A percentile compares a stretch with the other conserved stretches of the same genome.
Conservation (phyloP, 1,139 yeast genomes). For the Protomyces inouyei region DNA sequence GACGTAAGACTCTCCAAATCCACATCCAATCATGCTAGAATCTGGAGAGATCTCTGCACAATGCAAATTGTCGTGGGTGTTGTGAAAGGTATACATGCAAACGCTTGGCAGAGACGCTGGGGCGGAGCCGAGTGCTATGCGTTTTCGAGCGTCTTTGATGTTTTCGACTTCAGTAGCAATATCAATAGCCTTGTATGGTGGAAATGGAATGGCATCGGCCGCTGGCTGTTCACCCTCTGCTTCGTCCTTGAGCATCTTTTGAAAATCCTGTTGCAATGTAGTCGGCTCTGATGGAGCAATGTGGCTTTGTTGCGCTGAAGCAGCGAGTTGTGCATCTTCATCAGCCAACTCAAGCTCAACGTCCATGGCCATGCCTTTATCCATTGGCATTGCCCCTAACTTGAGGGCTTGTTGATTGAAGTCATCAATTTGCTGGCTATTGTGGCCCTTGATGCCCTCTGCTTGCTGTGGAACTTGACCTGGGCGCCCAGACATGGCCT, state of each 20-base stretch:
- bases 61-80: constrained; percentile 75
- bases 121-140: constrained; percentile 57
- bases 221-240: constrained; percentile 60
- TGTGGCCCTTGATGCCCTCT: constrained; percentile 62
- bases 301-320: constrained; percentile 9
- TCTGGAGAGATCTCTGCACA: constrained; percentile 82
- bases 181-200: constrained; percentile 73
- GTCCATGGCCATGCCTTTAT: constrained; percentile 77
- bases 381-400: constrained; percentile 78
- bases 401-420: constrained; percentile 70
- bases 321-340: constrained; percentile 54
- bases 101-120: constrained; percentile 90
- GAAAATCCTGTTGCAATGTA: constrained; percentile 49
- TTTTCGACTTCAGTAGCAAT: constrained; percentile 69
- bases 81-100: constrained; percentile 97
- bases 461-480: constrained; percentile 45
- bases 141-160: constrained; percentile 75
- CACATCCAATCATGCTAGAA: constrained; percentile 82
- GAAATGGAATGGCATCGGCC: constrained; percentile 73
- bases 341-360: constrained; percentile 75
- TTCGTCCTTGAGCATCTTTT: constrained; percentile 41
- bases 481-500: constrained; percentile 45
- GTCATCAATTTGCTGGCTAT: constrained; percentile 49
- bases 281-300: constrained; percentile 36
- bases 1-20: constrained; percentile 85